Conservation (phyloP, 2,329 filamentous ascomycete species). For the Didymella glomerata region DNA sequence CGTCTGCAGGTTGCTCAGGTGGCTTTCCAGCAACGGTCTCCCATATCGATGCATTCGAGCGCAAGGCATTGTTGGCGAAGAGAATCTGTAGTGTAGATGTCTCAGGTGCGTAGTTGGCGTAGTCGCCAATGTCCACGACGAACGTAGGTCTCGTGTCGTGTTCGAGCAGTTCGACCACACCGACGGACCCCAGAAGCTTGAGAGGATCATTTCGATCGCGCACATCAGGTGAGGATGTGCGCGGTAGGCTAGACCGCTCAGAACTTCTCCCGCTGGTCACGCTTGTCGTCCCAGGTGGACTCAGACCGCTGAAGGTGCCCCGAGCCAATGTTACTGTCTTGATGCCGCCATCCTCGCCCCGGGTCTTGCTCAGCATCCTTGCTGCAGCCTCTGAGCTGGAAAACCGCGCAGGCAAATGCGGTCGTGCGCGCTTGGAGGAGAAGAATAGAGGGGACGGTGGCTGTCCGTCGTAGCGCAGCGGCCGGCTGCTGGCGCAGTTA, state of each 20-base stretch:
- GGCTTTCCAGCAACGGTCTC: constrained; percentile 64
- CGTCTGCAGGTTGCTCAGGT: constrained; percentile 42
- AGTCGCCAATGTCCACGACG: constrained; percentile 72
- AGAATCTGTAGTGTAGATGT: constrained; percentile 64
- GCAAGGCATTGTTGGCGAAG: constrained; percentile 74
- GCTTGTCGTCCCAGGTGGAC: constrained; percentile 54
- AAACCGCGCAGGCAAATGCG: constrained; percentile 62
- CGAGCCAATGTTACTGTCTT: constrained; percentile 62
- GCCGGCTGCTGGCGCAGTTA: constrained; percentile 35
- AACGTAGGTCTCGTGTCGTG: constrained; percentile 80
- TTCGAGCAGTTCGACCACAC: constrained; percentile 76
- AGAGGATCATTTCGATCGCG: constrained; percentile 59
- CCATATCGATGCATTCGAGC: constrained; percentile 63
- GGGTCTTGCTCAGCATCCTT: constrained; percentile 64
- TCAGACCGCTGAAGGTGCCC: constrained; percentile 54
- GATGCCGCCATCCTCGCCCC: constrained; percentile 58
- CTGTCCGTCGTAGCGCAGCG: constrained; percentile 37
- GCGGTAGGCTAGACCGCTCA: constrained; percentile 62
- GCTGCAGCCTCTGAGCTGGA: constrained; percentile 65
- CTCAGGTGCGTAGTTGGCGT: constrained; percentile 62
- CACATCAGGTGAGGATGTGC: constrained; percentile 61
- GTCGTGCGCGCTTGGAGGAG: constrained; percentile 55
- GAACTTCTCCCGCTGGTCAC: constrained; percentile 64
- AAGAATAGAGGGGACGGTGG: constrained; percentile 63
- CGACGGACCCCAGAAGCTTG: constrained; percentile 69